Evolutionary conservation across 2,329 filamentous ascomycete species (phyloP).

Genomic region (Fusarium udum): DNA sequence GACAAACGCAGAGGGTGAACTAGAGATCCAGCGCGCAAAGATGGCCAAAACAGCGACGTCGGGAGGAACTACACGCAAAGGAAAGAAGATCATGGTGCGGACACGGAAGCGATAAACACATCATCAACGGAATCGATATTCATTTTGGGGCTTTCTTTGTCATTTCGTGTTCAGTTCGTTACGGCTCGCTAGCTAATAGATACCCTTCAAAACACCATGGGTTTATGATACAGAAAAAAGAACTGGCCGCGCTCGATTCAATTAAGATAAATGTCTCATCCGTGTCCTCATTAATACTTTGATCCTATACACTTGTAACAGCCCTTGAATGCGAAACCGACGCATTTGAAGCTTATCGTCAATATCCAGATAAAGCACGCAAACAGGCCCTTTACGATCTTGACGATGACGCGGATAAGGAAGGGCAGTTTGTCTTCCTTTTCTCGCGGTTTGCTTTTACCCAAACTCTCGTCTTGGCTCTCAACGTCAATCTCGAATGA

Average conservation of each 20-base stretch:
- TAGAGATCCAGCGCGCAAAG: conserved; percentile 68
- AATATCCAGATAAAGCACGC: conserved; percentile 68
- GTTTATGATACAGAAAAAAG: conserved; percentile 41
- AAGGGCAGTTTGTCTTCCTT: conserved; percentile 61
- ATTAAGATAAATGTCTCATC: conserved; percentile 7
- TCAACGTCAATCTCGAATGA: conserved; percentile 70
- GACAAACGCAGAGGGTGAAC: conserved; percentile 63
- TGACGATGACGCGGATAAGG: conserved; percentile 58
- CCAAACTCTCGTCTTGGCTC: conserved; percentile 63
- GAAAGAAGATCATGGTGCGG: conserved; percentile 70
- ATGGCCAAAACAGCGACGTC: conserved; percentile 73
- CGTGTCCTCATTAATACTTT: conserved; percentile 48
- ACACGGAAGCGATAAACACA: conserved; percentile 65
- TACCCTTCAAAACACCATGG: conserved; percentile 41
- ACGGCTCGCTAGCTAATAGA: conserved; percentile 41
- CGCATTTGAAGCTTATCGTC: conserved; percentile 64
- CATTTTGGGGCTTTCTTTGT: not conserved
- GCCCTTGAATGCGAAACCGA: conserved; percentile 60
- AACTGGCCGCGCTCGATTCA: not conserved
- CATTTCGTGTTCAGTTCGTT: conserved; percentile 37
- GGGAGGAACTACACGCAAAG: conserved; percentile 66
- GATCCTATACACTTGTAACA: conserved; percentile 61
- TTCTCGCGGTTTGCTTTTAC: conserved; percentile 51
- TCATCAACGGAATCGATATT: not conserved
- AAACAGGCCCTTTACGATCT: conserved; percentile 62